These are phyloP conservation scores for Mycosarcoma mackinlayi DNA, from an alignment of 1,284 basidiomycete genomes.

Conservation along the genomic window DNA sequence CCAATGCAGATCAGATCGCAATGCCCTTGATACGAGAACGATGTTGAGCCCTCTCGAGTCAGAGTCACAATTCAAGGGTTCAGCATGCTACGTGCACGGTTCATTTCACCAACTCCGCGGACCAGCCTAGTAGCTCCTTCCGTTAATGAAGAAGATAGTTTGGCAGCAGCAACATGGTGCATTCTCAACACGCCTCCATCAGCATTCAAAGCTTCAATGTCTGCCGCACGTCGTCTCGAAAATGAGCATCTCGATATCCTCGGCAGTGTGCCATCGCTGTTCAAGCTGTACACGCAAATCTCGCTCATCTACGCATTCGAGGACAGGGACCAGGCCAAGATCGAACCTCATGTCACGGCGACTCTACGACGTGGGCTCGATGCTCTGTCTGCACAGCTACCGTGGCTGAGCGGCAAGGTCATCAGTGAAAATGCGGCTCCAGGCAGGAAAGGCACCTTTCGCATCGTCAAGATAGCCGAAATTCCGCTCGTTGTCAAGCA, in stretches of 20 bases:
- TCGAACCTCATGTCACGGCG: not conserved
- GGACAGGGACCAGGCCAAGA: not conserved
- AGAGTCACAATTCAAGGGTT: too few relatives aligned
- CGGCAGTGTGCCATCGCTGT: conserved; percentile 1
- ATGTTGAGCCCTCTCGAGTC: too few relatives aligned
- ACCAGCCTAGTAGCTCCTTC: too few relatives aligned
- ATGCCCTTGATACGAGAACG: too few relatives aligned
- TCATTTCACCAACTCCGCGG: too few relatives aligned
- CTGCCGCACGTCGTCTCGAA: not conserved
- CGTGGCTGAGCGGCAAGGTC: conserved; percentile 5
- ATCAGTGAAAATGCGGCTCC: not conserved
- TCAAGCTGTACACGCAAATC: conserved; percentile 7
- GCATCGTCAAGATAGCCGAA: conserved; percentile 1
- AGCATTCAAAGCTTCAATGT: not conserved
- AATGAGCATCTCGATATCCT: conserved; percentile 3
- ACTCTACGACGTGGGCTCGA: conserved; percentile 1
- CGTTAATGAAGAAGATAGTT: too few relatives aligned
- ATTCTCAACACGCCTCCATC: not conserved
- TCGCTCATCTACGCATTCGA: not conserved
- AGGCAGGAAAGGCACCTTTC: not conserved
- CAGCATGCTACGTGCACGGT: too few relatives aligned
- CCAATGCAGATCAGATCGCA: too few relatives aligned
- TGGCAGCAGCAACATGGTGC: not conserved
- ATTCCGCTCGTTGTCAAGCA: conserved; percentile 3
- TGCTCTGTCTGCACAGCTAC: not conserved